Evolutionary conservation across 768 basidiomycete species (phyloP).

Genomic region (Suillus subalutaceus): DNA sequence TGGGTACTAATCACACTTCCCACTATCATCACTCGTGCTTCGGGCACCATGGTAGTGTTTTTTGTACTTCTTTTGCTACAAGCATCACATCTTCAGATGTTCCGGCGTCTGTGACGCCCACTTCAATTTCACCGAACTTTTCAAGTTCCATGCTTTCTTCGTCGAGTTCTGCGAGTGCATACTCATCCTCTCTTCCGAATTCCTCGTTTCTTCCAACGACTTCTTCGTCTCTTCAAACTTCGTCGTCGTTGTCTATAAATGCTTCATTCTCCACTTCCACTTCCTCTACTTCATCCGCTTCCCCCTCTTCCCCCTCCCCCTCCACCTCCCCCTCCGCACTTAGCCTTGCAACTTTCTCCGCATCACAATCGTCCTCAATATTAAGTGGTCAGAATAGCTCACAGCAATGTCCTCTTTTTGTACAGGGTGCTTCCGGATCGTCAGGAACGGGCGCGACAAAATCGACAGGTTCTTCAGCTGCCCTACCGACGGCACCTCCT

Average conservation of each 20-base stretch:
- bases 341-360: background rate
- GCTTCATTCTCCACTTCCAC: background rate
- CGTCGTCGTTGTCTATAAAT: background rate
- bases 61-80: constrained; percentile 12
- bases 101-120: constrained; percentile 4
- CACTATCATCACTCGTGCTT: background rate
- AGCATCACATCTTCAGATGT: constrained; percentile 15
- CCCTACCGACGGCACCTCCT: constrained; percentile 13
- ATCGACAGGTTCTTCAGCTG: constrained; percentile 16
- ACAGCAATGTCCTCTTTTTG: constrained; percentile 3
- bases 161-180: constrained; percentile 5
- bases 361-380: background rate
- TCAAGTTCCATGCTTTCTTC: background rate
- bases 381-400: constrained; percentile 3
- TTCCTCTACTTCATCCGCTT: background rate
- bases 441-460: constrained; percentile 8
- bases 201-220: background rate
- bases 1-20: constrained; percentile 8
- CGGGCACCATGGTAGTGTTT: background rate
- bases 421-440: constrained; percentile 3
- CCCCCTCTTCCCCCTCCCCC: background rate
- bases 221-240: constrained; percentile 5
- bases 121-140: background rate
- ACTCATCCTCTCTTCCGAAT: background rate
- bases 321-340: background rate